Base-by-base conservation (phyloP, 2,329 filamentous ascomycete genomes). In the Nannizzia gypsea region DNA sequence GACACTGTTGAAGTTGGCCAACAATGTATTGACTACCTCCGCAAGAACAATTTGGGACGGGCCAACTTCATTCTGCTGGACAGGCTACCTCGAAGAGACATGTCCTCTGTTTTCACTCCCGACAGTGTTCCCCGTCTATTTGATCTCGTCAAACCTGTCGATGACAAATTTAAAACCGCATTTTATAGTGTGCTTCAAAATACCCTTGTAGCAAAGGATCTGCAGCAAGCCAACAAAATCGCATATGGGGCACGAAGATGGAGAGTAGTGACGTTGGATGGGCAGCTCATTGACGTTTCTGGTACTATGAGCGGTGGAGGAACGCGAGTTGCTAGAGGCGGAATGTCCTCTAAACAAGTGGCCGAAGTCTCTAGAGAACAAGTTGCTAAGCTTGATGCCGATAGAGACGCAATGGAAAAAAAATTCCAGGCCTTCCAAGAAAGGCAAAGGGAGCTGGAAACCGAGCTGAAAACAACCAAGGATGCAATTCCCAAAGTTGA, bases 241-340 rank as follows among this genome's bases (percentile, higher is more conserved):
- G 93, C 93, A 6, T 99, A 97, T 68, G 92, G 93, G 46, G 89
- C 89, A 52, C 89, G 85, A 77, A 80, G 93, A 72, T 99, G 93
- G 93, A 86, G 93, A 64, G 93, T 99, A 2, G 93, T 99, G 44
- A 99, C 93, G 0, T 82, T 99, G 1, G 90, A 91, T 62, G 93
- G 93, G 56, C 91, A 96, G 72, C 81, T 99, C 58, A 97, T 99
- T 66, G 93, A 99, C 76, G 95, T 95, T 71, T 96, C 92, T 0
- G 93, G 93, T 79, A 97, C 93, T 38, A 97, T 99, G 93, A 96
- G 89, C 61, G 93, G 93, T 78, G 93, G 93, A 79, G 93, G 93
- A 60, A 92, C 84, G 52, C 88, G 89, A 15, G 89, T 93, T 60
- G 91, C 92, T 67, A 90, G 86, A 69, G 95, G 95, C 0, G 84